Evolutionary conservation across 2,329 filamentous ascomycete species (phyloP), one percentile per base, ranked within the genome.

Genomic region (Blumeriella jaapii): DNA sequence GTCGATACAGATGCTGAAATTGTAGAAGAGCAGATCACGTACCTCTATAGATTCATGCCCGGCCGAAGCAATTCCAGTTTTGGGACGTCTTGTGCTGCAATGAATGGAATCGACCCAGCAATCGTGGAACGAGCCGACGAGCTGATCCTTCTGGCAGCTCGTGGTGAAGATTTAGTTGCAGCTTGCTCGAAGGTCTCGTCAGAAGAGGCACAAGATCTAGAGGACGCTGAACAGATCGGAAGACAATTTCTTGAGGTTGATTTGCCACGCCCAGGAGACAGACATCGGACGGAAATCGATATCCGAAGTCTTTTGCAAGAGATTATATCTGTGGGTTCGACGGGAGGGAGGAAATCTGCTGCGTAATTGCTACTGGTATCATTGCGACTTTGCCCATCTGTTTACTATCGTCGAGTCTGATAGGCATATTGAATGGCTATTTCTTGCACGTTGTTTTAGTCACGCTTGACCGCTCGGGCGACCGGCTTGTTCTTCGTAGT

Each of bases 61-160:
- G 87, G 87, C 0, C 69, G 78, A 37, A 89, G 78, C 48, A 74
- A 65, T 6, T 80, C 82, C 10, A 95, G 86, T 53, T 93, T 93
- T 51, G 91, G 91, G 1, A 82, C 78, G 17, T 70, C 72, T 58
- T 96, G 91, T 53, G 91, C 91, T 17, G 76, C 77, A 3, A 71
- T 93, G 57, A 95, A 93, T 50, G 87, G 87, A 1, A 75, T 98
- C 10, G 78, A 84, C 18, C 52, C 60, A 12, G 65, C 69, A 4
- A 71, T 96, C 7, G 69, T 95, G 5, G 62, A 78, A 11, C 73
- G 87, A 36, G 86, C 89, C 0, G 78, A 85, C 44, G 69, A 78
- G 6, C 67, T 98, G 22, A 73, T 80, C 14, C 57, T 73, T 5
- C 62, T 91, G 11, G 64, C 80, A 20, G 71, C 74, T 11, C 71